These are phyloP conservation scores for Pyricularia pennisetigena DNA, from an alignment of 2,329 filamentous ascomycete species.

Conservation along the genomic window DNA sequence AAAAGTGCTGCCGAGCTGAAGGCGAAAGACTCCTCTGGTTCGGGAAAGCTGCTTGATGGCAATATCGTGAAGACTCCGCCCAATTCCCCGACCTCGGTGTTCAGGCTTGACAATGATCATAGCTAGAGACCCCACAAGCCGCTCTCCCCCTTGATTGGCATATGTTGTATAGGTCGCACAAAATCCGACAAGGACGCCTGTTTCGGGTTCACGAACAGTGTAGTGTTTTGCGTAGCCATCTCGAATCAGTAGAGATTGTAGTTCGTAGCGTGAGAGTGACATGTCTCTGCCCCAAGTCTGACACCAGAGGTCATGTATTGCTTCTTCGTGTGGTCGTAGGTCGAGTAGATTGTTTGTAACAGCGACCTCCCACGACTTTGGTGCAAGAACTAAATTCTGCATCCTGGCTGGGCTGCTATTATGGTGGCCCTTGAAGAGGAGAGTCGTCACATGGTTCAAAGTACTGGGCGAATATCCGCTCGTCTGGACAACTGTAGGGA, in stretches of 20 bases:
- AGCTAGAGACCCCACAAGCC: slow-evolving; percentile 45
- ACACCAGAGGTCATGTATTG: slow-evolving; percentile 36
- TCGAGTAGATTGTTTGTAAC: slow-evolving; percentile 21
- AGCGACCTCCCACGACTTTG: slow-evolving; percentile 30
- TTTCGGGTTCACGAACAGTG: slow-evolving; percentile 38
- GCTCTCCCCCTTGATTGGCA: slow-evolving; percentile 39
- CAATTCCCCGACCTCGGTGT: slow-evolving; percentile 39
- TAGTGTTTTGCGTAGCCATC: slow-evolving; percentile 49
- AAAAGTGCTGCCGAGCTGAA: slow-evolving; percentile 49
- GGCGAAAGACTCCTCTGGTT: slow-evolving; percentile 39
- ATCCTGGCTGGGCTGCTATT: background rate
- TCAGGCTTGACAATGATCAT: slow-evolving; percentile 39
- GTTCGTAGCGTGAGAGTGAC: slow-evolving; percentile 32
- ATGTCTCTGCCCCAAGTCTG: slow-evolving; percentile 28
- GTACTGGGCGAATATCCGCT: slow-evolving; percentile 35
- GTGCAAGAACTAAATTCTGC: slow-evolving; percentile 18
- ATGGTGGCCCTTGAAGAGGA: slow-evolving; percentile 32
- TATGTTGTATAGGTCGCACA: slow-evolving; percentile 52
- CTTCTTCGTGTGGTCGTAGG: slow-evolving; percentile 25
- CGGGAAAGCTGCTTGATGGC: slow-evolving; percentile 37
- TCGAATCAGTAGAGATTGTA: slow-evolving; percentile 38
- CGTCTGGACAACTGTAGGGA: slow-evolving; percentile 42
- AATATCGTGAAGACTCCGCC: slow-evolving; percentile 40
- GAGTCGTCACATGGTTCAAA: slow-evolving; percentile 37
- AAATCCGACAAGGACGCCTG: slow-evolving; percentile 39